Evolutionary conservation across 345 rosid species (phyloP).

Genomic region (Hypericum androsaemum): DNA sequence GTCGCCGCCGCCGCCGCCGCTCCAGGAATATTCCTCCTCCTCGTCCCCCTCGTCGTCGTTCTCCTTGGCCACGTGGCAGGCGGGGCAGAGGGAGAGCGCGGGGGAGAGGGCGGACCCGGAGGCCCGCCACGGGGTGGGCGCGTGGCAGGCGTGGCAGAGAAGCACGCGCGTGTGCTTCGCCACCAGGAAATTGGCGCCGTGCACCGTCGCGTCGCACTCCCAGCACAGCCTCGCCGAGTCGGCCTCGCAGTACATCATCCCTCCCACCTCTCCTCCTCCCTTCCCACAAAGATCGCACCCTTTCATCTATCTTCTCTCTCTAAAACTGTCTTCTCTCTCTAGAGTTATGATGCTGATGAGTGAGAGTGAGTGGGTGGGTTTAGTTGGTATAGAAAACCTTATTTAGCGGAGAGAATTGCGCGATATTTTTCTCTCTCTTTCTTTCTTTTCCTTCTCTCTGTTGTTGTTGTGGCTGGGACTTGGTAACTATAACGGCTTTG

Average conservation of each 20-base stretch:
- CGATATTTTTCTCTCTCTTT: too few species aligned
- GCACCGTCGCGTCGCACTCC: conserved; percentile 73
- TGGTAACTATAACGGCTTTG: too few species aligned
- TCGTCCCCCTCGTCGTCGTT: neutral
- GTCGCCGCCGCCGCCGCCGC: conserved; percentile 5
- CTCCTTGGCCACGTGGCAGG: conserved; percentile 4
- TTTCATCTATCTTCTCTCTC: conserved; percentile 17
- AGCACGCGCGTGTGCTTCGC: conserved; percentile 73
- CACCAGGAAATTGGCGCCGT: conserved; percentile 77
- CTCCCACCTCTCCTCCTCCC: conserved; percentile 7
- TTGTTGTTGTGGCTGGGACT: too few species aligned
- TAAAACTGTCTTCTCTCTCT: too few species aligned
- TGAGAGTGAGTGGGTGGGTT: too few species aligned
- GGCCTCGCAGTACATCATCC: conserved; percentile 72
- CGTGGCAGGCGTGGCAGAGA: conserved; percentile 66
- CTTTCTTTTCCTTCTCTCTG: too few species aligned
- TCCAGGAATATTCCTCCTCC: conserved; percentile 4
- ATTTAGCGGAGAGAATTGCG: too few species aligned
- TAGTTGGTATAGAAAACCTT: too few species aligned
- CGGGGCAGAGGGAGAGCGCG: conserved; percentile 49
- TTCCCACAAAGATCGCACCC: conserved; percentile 59
- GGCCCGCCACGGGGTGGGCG: conserved; percentile 71
- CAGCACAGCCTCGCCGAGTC: conserved; percentile 76
- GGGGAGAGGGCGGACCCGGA: conserved; percentile 47
- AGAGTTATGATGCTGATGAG: too few species aligned